phyloP scores from a whole-genome alignment of 1,139 yeast genomes.

The Candida sp. region DNA sequence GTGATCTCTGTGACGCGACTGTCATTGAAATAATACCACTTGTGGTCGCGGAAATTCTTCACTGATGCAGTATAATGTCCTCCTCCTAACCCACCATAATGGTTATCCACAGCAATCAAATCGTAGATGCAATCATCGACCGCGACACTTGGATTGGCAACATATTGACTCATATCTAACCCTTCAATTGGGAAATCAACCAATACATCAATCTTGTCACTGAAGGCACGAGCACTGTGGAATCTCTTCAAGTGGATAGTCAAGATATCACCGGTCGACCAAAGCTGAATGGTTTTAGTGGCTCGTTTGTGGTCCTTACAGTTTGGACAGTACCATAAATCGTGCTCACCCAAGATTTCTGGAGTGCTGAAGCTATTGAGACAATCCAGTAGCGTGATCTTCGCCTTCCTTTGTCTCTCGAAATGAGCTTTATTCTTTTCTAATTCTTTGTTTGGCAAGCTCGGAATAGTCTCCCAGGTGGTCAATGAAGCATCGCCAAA shows the following conservation, averaged over 20 bases:
- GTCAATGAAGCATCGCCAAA: slow-evolving; percentile 51
- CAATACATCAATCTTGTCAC: slow-evolving; percentile 87
- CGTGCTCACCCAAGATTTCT: slow-evolving; percentile 87
- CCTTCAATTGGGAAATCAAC: slow-evolving; percentile 91
- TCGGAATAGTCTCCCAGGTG: slow-evolving; percentile 58
- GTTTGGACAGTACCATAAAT: slow-evolving; percentile 92
- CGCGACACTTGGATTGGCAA: slow-evolving; percentile 40
- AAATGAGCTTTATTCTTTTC: slow-evolving; percentile 47
- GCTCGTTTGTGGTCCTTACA: slow-evolving; percentile 94
- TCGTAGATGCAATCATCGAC: slow-evolving; percentile 61
- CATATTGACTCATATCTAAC: slow-evolving; percentile 68
- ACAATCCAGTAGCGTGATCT: slow-evolving; percentile 75
- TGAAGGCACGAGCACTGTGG: slow-evolving; percentile 81
- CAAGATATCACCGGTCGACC: slow-evolving; percentile 91
- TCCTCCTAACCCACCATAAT: slow-evolving; percentile 96
- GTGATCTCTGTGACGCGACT: slow-evolving; percentile 67
- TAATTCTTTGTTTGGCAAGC: slow-evolving; percentile 55
- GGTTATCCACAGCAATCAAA: slow-evolving; percentile 92
- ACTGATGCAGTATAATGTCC: slow-evolving; percentile 97
- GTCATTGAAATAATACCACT: slow-evolving; percentile 95
- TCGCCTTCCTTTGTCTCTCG: slow-evolving; percentile 46
- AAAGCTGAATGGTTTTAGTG: slow-evolving; percentile 86
- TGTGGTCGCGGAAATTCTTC: slow-evolving; percentile 72
- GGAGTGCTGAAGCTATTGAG: slow-evolving; percentile 76
- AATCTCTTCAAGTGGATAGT: slow-evolving; percentile 92